Evolutionary conservation across 768 basidiomycete genomes (phyloP), one percentile per base, ranked within the genome.

Genomic region (Leucogyrophana mollusca): DNA sequence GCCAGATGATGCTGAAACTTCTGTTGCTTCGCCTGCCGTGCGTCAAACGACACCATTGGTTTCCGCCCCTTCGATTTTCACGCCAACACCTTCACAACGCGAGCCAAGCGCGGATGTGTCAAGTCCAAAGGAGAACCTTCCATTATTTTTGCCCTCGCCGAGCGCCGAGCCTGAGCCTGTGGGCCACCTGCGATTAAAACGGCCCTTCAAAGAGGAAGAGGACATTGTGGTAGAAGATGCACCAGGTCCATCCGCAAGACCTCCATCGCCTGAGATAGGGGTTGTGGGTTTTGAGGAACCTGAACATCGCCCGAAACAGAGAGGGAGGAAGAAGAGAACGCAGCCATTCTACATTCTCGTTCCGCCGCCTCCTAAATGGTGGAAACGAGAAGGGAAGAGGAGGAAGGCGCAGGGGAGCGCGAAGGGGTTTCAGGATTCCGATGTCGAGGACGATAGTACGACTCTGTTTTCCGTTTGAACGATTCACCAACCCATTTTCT

Each of bases 81-180:
- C 49, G 7, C n/a, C 36, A 6, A 38, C 35, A 20, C 45, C 44
- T 11, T 49, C 53, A 35, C 47, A 37, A 7, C 21, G 17, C 20
- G 56, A 55, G 47, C 45, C 47, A 34, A 56, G 35, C 24, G 51
- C 42, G 13, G 47, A 34, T 14, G 23, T 9, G 13, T 20, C 34
- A 20, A 51, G 47, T 40, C 18, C 45, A 41, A 46, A 43, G 33
- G 59, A 58, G 8, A 65, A 57, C 40, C 51, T 70, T 11, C 78
- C 78, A 22, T 61, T 79, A 37, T 80, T 80, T 52, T 53, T 79
- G 22, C 78, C 78, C 30, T 79, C 76, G 33, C 72, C 71, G 5
- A 61, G 69, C 1, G 49, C 57, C 46, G 73, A 70, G 16, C 68
- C 69, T 24, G 22, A 47, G 16, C 43, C 43, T 8, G 21, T 37